Conservation (phyloP, 352 stramenopile genomes). For the Phytophthora sp. region DNA sequence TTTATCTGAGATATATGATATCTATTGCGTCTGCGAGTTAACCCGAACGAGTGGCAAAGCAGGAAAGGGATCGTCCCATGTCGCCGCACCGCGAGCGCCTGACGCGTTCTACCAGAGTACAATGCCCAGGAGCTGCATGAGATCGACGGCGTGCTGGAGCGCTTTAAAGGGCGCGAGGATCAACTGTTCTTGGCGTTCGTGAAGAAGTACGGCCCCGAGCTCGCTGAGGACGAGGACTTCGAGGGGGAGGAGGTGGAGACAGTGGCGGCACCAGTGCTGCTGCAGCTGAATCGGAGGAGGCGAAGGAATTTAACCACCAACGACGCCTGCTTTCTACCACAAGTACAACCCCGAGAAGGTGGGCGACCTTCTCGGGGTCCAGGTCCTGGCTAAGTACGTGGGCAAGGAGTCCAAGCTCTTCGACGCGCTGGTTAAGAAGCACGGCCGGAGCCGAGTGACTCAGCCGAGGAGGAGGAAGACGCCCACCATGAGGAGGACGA, state of each 20-base stretch:
- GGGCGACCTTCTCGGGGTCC: constrained; percentile 60
- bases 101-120: constrained; percentile 87
- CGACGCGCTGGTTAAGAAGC: constrained; percentile 84
- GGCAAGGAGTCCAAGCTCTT: constrained; percentile 86
- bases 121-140: constrained; percentile 85
- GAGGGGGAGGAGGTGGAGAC: constrained; percentile 13
- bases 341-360: constrained; percentile 88
- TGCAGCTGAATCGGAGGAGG: constrained; percentile 8
- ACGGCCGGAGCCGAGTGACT: constrained; percentile 81
- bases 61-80: constrained; percentile 45
- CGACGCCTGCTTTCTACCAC: constrained; percentile 75
- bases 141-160: constrained; percentile 82
- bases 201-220: constrained; percentile 86
- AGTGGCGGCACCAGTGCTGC: constrained; percentile 29
- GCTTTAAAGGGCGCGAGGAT: constrained; percentile 78
- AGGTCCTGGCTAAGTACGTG: constrained; percentile 79
- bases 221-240: constrained; percentile 59
- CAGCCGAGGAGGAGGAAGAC: constrained; percentile 65
- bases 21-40: neutral
- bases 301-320: constrained; percentile 65
- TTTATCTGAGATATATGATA: no score
- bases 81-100: constrained; percentile 68
- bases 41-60: constrained; percentile 34
- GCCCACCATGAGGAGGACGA: constrained; percentile 57
- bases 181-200: constrained; percentile 75